Evolutionary conservation across 768 basidiomycete genomes (phyloP), one percentile per base, ranked within the genome.

Genomic region (Lactarius hatsudake): DNA sequence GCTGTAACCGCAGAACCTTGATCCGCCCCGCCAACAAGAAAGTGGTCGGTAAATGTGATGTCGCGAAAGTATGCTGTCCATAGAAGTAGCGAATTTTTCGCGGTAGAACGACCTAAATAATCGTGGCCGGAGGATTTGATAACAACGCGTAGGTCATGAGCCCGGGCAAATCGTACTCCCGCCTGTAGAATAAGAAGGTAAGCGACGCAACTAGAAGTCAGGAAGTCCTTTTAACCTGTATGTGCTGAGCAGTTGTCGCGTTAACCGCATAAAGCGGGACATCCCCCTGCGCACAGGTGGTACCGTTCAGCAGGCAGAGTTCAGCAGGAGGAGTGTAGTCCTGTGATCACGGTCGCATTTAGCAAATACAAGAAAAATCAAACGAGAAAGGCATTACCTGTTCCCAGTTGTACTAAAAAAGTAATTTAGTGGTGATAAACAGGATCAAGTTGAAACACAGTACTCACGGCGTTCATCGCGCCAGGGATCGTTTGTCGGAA

Each of bases 81-180:
- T 54, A 82, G 71, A 62, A 82, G 71, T 40, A 84, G 75, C 3
- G 76, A 76, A 17, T 77, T 75, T 0, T 75, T 77, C 23, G 77
- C 81, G 2, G 81, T 78, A 28, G 82, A 82, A 12, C 82, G 75
- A 2, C 82, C 81, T 10, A 83, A 76, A 67, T 75, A 79, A 63
- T 82, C 82, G 62, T 82, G 81, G 0, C 80, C 78, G 9, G 69
- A 72, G 15, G 74, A 71, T 64, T 78, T 78, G 67, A 79, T 70
- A 6, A 65, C 74, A 18, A 79, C 61, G 7, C 77, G 76, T 30
- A 79, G 72, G 45, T 76, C 74, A 48, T 78, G 64, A 12, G 59
- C 53, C 26, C 48, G 59, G 1, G 77, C 73, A 63, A 79, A 79
- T 26, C 51, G 66, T 20, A 79, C 72, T 26, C 75, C 76, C 2